A percentile compares a stretch with the other conserved stretches of the same genome.
Evolutionary conservation across 805 yeast species (phyloP).

Genomic region (Yarrowia yakushimensis): DNA sequence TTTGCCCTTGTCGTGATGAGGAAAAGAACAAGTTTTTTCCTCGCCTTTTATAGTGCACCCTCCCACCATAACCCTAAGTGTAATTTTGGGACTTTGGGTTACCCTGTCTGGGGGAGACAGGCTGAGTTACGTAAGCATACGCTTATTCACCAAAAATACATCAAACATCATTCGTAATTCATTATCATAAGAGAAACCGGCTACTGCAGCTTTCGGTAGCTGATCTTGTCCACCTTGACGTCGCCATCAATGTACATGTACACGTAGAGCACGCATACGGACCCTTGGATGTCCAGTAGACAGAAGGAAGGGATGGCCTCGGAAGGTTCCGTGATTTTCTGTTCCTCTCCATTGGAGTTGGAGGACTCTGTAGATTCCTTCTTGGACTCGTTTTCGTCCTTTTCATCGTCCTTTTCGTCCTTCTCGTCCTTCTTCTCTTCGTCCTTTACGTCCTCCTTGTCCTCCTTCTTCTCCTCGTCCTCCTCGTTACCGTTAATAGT

Average conservation of each 20-base stretch:
- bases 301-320: slow-evolving; percentile 80
- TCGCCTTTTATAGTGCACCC: neutral
- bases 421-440: slow-evolving; percentile 12
- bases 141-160: no score
- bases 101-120: neutral
- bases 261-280: slow-evolving; percentile 74
- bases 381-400: neutral
- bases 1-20: neutral
- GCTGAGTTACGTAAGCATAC: no score
- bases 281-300: slow-evolving; percentile 77
- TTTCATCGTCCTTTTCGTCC: neutral
- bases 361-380: neutral
- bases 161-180: no score
- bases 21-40: neutral
- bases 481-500: slow-evolving; percentile 34
- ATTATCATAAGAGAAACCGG: neutral
- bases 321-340: slow-evolving; percentile 26
- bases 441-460: slow-evolving; percentile 26
- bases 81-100: neutral
- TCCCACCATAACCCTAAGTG: neutral
- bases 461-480: slow-evolving; percentile 31
- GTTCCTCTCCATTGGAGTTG: neutral
- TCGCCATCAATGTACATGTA: slow-evolving; percentile 78
- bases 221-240: slow-evolving; percentile 86
- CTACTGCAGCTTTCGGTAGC: slow-evolving; percentile 45